These are phyloP conservation scores for Wickerhamomyces bisporus DNA, from an alignment of 805 yeast species.

Conservation along the genomic window DNA sequence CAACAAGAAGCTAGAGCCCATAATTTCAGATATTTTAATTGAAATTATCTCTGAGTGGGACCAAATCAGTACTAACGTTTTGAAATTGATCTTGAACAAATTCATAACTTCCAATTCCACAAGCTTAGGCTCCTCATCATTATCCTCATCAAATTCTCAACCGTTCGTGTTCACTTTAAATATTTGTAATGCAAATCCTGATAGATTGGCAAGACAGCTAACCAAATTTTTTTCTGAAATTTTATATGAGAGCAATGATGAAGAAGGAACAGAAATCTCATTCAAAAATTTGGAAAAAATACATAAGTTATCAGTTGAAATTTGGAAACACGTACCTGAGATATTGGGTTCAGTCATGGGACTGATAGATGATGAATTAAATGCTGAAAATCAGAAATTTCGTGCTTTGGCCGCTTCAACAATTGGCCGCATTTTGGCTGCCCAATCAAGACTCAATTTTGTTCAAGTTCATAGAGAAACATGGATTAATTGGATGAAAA, in stretches of 20 bases:
- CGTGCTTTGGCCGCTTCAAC: conserved; percentile 69
- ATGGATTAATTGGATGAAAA: conserved; percentile 69
- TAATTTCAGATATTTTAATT: conserved; percentile 64
- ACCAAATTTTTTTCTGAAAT: conserved; percentile 79
- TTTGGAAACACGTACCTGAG: conserved; percentile 80
- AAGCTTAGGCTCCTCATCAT: conserved; percentile 13
- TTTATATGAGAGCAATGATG: conserved; percentile 41
- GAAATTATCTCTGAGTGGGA: conserved; percentile 73
- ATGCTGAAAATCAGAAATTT: conserved; percentile 59
- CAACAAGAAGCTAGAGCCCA: conserved; percentile 50
- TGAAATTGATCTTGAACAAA: conserved; percentile 61
- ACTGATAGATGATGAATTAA: conserved; percentile 70
- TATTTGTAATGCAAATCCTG: conserved; percentile 66
- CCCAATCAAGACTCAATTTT: conserved; percentile 50
- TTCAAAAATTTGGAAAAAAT: conserved; percentile 49
- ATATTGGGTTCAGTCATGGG: conserved; percentile 70
- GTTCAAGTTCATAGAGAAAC: conserved; percentile 50
- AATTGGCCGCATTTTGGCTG: conserved; percentile 58
- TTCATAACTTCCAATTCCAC: conserved; percentile 35
- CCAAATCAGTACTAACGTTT: conserved; percentile 51
- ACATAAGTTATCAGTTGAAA: conserved; percentile 55
- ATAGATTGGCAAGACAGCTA: conserved; percentile 67
- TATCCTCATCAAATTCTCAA: conserved; percentile 28
- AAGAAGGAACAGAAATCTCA: conserved; percentile 15
- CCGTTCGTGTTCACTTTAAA: conserved; percentile 61